These are phyloP conservation scores for Curvularia lunata DNA, from an alignment of 2,329 filamentous ascomycete species.

Conservation along the genomic window DNA sequence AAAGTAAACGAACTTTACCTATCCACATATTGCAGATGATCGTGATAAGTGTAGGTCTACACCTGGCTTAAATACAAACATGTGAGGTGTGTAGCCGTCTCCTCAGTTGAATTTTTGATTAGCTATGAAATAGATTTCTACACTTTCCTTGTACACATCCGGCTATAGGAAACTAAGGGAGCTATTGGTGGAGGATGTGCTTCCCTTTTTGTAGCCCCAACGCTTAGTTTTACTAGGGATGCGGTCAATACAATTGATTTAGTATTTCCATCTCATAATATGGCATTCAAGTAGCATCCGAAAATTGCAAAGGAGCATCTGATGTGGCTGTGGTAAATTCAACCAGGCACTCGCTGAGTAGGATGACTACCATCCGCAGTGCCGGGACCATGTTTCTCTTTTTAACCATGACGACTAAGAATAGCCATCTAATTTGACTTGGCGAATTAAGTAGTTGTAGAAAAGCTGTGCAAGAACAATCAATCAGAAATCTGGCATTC, in stretches of 20 bases:
- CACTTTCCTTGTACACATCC: neutral
- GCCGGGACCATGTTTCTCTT: neutral
- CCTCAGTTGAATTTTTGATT: neutral
- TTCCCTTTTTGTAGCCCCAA: neutral
- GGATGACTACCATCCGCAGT: neutral
- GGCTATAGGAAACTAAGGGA: neutral
- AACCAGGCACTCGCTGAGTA: neutral
- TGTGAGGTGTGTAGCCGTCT: neutral
- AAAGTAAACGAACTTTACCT: neutral
- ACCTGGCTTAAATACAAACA: neutral
- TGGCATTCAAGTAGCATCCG: neutral
- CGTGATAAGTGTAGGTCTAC: neutral
- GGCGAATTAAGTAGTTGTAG: too few species aligned
- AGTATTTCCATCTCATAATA: neutral
- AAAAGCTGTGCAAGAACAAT: too few species aligned
- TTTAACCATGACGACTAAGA: neutral
- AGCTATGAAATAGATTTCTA: neutral
- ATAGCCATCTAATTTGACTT: neutral
- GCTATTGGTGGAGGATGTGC: neutral
- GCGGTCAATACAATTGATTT: neutral
- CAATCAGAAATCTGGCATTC: too few species aligned
- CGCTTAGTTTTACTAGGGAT: neutral
- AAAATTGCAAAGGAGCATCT: neutral
- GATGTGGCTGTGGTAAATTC: neutral
- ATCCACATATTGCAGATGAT: neutral